A percentile compares a stretch with the other conserved stretches of the same genome.
These are phyloP conservation scores for Barnettozyma siamensis DNA, from an alignment of 805 yeast species.

Conservation along the genomic window DNA sequence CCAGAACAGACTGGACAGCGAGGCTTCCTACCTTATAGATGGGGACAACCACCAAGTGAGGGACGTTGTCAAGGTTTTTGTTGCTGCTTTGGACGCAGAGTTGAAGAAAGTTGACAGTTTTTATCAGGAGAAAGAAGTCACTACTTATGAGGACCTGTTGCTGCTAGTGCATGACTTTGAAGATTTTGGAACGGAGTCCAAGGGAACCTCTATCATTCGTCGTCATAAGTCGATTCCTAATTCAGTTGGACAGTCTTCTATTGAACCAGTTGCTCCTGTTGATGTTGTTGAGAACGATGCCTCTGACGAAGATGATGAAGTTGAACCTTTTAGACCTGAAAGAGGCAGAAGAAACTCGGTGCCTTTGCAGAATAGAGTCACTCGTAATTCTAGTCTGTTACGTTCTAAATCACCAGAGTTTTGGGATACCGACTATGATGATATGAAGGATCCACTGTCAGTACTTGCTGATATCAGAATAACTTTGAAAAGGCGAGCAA, in stretches of 20 bases:
- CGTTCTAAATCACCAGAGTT: slow-evolving; percentile 23
- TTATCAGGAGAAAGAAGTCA: slow-evolving; percentile 61
- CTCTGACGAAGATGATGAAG: slow-evolving; percentile 11
- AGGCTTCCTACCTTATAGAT: slow-evolving; percentile 26
- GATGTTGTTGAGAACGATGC: not conserved
- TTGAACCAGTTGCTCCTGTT: not conserved
- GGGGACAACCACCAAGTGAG: slow-evolving; percentile 27
- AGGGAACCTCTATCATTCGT: slow-evolving; percentile 8
- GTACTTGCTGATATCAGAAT: slow-evolving; percentile 33
- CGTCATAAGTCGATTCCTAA: slow-evolving; percentile 18
- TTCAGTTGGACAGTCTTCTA: not conserved
- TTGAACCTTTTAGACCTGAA: slow-evolving; percentile 10
- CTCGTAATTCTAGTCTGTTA: slow-evolving; percentile 13
- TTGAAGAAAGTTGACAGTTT: slow-evolving; percentile 70
- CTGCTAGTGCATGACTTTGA: slow-evolving; percentile 56
- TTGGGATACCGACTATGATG: slow-evolving; percentile 22
- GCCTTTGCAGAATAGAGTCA: slow-evolving; percentile 15
- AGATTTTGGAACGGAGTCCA: slow-evolving; percentile 42
- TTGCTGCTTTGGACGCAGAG: slow-evolving; percentile 72
- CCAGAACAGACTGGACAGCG: slow-evolving; percentile 18
- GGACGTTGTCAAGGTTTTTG: slow-evolving; percentile 56
- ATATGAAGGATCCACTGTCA: slow-evolving; percentile 19
- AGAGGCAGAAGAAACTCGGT: slow-evolving; percentile 23
- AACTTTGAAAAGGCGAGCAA: slow-evolving; percentile 60
- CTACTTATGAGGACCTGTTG: slow-evolving; percentile 46